Evolutionary conservation across 257 asterid species (phyloP), one percentile per base, ranked within the genome.

Genomic region (Solanum neorickii): DNA sequence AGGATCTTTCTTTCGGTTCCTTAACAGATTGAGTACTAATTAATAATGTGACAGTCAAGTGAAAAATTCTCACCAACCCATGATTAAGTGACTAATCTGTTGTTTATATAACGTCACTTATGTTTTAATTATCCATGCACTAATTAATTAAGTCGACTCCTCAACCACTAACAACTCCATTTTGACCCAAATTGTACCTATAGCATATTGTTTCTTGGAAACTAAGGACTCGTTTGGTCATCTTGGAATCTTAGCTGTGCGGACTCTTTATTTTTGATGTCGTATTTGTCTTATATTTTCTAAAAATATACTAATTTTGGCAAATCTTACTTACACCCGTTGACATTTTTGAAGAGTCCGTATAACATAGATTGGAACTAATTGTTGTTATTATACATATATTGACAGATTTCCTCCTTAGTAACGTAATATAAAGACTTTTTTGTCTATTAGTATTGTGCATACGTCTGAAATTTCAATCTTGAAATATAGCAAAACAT

Each of bases 151-250:
- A 1, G 82, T 80, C 29, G 85, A 47, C 6, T 29, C 68, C 5
- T 77, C 85, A 80, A 80, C 85, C 18, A 29, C 44, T 80, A 27
- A 46, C 66, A 80, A 80, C 85, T 47, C 29, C 44, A 27, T 47
- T 78, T 6, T 78, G 15, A 44, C 6, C 1, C 12, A 27, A 46
- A 78, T 25, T 78, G 20, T 27, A 66, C 37, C 7, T 68, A 6
- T 68, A 27, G 39, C 33, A 27, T 68, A 33, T 68, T 68, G 37
- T 66, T 25, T 66, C 23, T 76, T 23, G 7, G 59, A 41, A 76
- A 42, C 60, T 12, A 12, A 16, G 60, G 60, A 76, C 62, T 18
- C 62, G 11, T 52, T 52, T 52, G 62, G 62, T 52, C 62, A 6
- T 39, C 25, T 35, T 35, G 7, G 7, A 35, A 35, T 5, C 39